Base-by-base conservation (phyloP, 2,329 filamentous ascomycete species). In the Rugonectria rugulosa region DNA sequence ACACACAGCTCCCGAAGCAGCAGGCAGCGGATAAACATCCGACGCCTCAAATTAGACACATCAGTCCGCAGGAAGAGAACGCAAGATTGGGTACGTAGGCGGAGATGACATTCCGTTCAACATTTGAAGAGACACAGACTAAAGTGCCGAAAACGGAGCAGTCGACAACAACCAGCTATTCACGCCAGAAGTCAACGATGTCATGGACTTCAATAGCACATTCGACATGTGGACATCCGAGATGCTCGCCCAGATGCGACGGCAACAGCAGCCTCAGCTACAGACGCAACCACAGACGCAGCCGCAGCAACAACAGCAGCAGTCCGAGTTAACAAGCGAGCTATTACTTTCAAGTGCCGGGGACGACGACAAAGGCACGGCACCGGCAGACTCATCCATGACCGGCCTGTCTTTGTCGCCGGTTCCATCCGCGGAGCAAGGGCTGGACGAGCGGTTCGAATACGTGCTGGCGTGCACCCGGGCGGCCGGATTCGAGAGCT, bases 401-500 rank as follows among this genome's bases (percentile, higher is more conserved):
- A 51, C 47, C 1, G 47, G 43, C 38, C 27, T 51, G 47, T 47
- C 47, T 5, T 37, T 42, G 15, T 51, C 47, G 8, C 47, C 47
- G 6, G 47, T 42, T 15, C 47, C 47, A 3, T 51, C 47, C 3
- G 47, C 38, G 1, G 38, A 51, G 4, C 47, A 51, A 12, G 47
- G 47, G 7, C 38, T 51, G 20, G 47, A 51, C 23, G 47, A 51
- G 37, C 47, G 41, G 15, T 36, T 51, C 9, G 47, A 51, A 37
- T 51, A 51, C 38, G 41, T 51, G 3, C 47, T 51, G 2, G 38
- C 37, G 37, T 51, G 47, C 47, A 43, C 47, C 14, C 37, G 47
- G 3, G 47, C 47, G 27, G 47, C 38, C 5, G 47, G 47, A 20
- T 51, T 51, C 21, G 47, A 51, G 47, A 51, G 47, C 47, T 51